A percentile compares a stretch with the other conserved stretches of the same genome.
These are phyloP conservation scores for Penicillium decumbens DNA, from an alignment of 2,329 filamentous ascomycete genomes.

Conservation along the genomic window DNA sequence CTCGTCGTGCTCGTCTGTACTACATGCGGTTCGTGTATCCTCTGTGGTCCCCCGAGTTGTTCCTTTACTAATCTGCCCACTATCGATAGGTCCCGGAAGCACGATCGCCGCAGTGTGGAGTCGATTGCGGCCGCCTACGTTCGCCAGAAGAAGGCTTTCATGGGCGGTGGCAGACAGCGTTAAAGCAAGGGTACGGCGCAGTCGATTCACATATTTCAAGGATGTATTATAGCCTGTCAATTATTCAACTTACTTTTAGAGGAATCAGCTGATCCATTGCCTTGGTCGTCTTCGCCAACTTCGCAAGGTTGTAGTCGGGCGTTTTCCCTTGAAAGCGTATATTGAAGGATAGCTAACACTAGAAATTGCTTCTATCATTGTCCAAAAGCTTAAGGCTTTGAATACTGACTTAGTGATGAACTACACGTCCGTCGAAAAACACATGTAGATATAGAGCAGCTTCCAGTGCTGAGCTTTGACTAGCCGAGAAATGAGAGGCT, in stretches of 20 bases:
- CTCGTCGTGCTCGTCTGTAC: constrained; percentile 78
- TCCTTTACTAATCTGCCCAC: constrained; percentile 8
- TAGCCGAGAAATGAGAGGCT: no score
- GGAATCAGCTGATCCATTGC: not conserved
- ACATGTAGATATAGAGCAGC: no score
- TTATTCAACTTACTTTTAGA: constrained; percentile 13
- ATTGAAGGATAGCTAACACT: no score
- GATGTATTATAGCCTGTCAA: constrained; percentile 31
- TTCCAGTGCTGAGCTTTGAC: no score
- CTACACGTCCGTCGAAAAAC: no score
- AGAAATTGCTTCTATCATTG: no score
- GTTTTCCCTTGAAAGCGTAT: no score
- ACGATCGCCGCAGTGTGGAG: constrained; percentile 83
- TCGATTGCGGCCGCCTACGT: constrained; percentile 67
- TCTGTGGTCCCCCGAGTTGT: not conserved
- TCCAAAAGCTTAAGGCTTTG: no score
- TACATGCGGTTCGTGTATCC: constrained; percentile 65
- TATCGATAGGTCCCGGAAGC: constrained; percentile 60
- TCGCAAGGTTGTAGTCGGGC: no score
- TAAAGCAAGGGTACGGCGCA: constrained; percentile 5
- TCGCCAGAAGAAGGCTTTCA: constrained; percentile 49
- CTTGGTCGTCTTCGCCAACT: not conserved
- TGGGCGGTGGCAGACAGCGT: constrained; percentile 26
- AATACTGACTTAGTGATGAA: no score
- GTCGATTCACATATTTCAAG: constrained; percentile 18